Evolutionary conservation across 306 rosid species (phyloP).

Genomic region (cucumber (Cucumis sativus)): Cucumber_9930_V3 NC_026661.2:15390501-15391000

Average conservation of each 20-base stretch:
- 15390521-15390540: constrained; percentile 49
- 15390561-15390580: constrained; percentile 60
- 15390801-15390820: neutral
- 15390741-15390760: neutral
- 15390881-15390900: too few species aligned
- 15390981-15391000: too few species aligned
- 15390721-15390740: neutral
- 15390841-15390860: neutral
- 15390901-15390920: too few species aligned
- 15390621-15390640: constrained; percentile 44
- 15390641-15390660: constrained; percentile 26
- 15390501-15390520: constrained; percentile 32
- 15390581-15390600: constrained; percentile 44
- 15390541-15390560: constrained; percentile 64
- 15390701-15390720: constrained; percentile 7
- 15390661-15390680: constrained; percentile 17
- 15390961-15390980: too few species aligned
- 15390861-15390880: neutral
- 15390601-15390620: constrained; percentile 48
- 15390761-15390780: neutral
- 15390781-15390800: neutral
- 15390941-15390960: too few species aligned
- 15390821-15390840: neutral
- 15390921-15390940: too few species aligned
- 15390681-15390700: constrained; percentile 33